A percentile compares a stretch with the other conserved stretches of the same genome.
phyloP scores from a whole-genome alignment of 2,329 filamentous ascomycete genomes.

The Exophiala xenobiotica region DNA sequence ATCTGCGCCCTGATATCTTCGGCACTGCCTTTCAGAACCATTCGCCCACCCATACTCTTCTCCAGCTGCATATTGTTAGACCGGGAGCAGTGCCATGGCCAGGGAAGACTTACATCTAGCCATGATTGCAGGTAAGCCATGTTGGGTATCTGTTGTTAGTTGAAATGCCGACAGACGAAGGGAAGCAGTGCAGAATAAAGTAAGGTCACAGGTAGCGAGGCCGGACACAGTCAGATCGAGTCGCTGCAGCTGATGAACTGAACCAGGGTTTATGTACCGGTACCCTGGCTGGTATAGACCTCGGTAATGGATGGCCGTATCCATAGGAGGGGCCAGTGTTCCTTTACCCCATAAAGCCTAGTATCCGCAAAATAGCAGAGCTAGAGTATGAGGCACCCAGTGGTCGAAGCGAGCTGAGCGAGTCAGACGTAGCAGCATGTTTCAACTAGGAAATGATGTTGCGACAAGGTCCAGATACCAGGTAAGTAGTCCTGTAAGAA shows the following conservation, averaged over 20 bases:
- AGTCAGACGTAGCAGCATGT: too few relatives aligned
- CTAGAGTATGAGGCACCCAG: background rate
- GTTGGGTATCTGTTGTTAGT: background rate
- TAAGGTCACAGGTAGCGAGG: too few relatives aligned
- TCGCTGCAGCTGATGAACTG: too few relatives aligned
- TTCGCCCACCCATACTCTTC: constrained; percentile 24
- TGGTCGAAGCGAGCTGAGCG: too few relatives aligned
- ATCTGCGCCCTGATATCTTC: constrained; percentile 24
- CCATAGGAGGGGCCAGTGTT: background rate
- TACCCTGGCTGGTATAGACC: too few relatives aligned
- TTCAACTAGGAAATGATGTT: too few relatives aligned
- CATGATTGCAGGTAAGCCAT: constrained; percentile 29
- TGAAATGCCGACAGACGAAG: background rate
- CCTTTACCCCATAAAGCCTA: background rate
- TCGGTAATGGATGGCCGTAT: background rate
- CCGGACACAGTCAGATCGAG: background rate
- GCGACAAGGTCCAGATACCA: too few relatives aligned
- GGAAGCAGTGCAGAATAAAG: too few relatives aligned
- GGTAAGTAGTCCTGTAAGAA: too few relatives aligned
- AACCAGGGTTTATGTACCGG: too few relatives aligned
- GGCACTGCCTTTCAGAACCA: constrained; percentile 22
- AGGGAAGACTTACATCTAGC: constrained; percentile 20
- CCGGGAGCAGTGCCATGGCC: background rate
- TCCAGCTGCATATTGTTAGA: constrained; percentile 19
- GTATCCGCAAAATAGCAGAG: background rate